Percentiles rank a stretch among this genome's conserved stretches.
These are phyloP conservation scores for Xylaria sp. DNA, from an alignment of 2,329 filamentous ascomycete species.

Conservation along the genomic window DNA sequence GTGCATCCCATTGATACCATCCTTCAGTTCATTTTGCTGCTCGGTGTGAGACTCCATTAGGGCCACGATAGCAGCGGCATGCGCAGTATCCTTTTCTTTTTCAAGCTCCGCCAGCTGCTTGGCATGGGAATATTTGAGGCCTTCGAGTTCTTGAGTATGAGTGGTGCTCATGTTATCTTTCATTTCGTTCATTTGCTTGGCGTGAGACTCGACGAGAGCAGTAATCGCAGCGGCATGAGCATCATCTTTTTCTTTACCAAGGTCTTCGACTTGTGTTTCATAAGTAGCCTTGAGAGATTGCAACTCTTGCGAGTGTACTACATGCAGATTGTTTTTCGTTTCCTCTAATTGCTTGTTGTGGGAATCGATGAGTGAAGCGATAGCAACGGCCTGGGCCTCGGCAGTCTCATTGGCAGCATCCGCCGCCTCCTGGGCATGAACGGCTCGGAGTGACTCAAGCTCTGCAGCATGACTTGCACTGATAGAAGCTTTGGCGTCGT, in stretches of 20 bases:
- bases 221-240: constrained; percentile 35
- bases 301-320: constrained; percentile 32
- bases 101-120: constrained; percentile 33
- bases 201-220: constrained; percentile 22
- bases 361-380: constrained; percentile 29
- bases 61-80: constrained; percentile 35
- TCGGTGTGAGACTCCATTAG: constrained; percentile 36
- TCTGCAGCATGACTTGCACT: constrained; percentile 30
- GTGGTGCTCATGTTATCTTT: constrained; percentile 24
- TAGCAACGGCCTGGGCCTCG: constrained; percentile 31
- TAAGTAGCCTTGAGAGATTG: constrained; percentile 28
- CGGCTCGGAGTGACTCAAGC: constrained; percentile 32
- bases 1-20: constrained; percentile 25
- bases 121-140: constrained; percentile 26
- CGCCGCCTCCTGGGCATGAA: constrained; percentile 29
- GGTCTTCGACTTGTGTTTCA: constrained; percentile 28
- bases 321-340: constrained; percentile 24
- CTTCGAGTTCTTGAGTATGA: constrained; percentile 32
- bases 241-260: constrained; percentile 31
- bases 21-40: constrained; percentile 28
- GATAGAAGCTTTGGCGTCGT: constrained; percentile 31
- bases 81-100: constrained; percentile 30
- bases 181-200: constrained; percentile 27
- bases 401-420: constrained; percentile 30
- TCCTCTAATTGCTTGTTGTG: constrained; percentile 31